Conservation (phyloP, 1,139 yeast genomes). For the Candida buenavistaensis region DNA sequence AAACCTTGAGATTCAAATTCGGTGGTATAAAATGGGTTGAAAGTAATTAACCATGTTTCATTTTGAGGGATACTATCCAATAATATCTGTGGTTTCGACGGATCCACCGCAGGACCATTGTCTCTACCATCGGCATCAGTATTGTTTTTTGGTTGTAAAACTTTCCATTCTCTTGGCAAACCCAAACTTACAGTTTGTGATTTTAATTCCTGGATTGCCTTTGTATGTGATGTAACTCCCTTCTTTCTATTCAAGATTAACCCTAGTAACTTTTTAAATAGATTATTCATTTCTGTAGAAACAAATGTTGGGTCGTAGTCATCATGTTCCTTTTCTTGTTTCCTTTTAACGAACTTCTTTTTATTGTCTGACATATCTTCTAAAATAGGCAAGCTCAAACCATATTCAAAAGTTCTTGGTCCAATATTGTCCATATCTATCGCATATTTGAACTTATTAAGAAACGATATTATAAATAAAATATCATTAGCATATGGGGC, state of each 20-base stretch:
- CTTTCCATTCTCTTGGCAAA: slow-evolving; percentile 49
- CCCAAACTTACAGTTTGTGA: slow-evolving; percentile 35
- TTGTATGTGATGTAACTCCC: slow-evolving; percentile 27
- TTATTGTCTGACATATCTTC: slow-evolving; percentile 4
- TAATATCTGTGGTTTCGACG: slow-evolving; percentile 37
- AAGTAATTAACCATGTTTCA: slow-evolving; percentile 10
- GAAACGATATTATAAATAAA: slow-evolving; percentile 40
- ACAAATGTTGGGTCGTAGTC: slow-evolving; percentile 19
- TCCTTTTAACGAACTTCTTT: slow-evolving; percentile 3
- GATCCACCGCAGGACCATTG: slow-evolving; percentile 34
- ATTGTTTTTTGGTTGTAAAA: slow-evolving; percentile 15
- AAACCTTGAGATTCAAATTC: slow-evolving; percentile 48
- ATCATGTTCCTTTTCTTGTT: slow-evolving; percentile 11
- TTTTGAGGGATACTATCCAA: slow-evolving; percentile 19
- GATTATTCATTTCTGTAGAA: slow-evolving; percentile 33
- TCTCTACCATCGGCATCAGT: slow-evolving; percentile 17
- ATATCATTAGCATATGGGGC: slow-evolving; percentile 50
- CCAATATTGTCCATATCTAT: slow-evolving; percentile 25
- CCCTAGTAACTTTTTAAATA: slow-evolving; percentile 37
- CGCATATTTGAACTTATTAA: slow-evolving; percentile 42
- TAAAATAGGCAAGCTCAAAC: slow-evolving; percentile 38
- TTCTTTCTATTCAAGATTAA: slow-evolving; percentile 45
- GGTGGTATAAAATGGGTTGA: slow-evolving; percentile 35
- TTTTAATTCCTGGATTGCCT: slow-evolving; percentile 45
- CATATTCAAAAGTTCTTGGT: slow-evolving; percentile 53